Evolutionary conservation across 129 eudicot species (phyloP).

Genomic region (Centella asiatica): DNA sequence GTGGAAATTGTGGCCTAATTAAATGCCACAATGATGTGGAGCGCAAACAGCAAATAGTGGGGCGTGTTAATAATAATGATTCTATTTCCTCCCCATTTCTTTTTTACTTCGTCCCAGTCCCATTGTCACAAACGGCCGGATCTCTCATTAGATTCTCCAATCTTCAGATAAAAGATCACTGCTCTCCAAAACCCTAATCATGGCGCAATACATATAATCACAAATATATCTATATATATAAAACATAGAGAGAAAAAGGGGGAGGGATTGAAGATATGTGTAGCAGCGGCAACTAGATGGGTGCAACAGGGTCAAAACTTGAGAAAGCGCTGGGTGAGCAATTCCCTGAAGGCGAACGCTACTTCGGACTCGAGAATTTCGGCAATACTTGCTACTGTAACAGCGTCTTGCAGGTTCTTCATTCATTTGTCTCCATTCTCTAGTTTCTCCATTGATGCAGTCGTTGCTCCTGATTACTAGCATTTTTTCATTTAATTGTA

Average conservation of each 20-base stretch:
- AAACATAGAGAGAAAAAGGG: slow-evolving; percentile 17
- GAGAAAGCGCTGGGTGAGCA: slow-evolving; percentile 98
- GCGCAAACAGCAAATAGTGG: too few relatives aligned
- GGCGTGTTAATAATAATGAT: too few relatives aligned
- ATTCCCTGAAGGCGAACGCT: slow-evolving; percentile 94
- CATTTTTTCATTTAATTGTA: not conserved
- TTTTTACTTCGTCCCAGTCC: not conserved
- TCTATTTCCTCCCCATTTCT: too few relatives aligned
- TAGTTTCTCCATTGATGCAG: not conserved
- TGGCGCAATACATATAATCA: not conserved
- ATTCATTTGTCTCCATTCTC: not conserved
- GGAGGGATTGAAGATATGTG: too few relatives aligned
- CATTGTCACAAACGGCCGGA: not conserved
- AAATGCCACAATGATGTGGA: too few relatives aligned
- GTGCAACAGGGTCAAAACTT: slow-evolving; percentile 89
- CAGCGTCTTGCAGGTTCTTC: slow-evolving; percentile 76
- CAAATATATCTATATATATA: not conserved
- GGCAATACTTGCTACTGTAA: slow-evolving; percentile 98
- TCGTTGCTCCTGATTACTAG: not conserved
- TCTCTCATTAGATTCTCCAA: not conserved
- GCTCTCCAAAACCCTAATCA: not conserved
- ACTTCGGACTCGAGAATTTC: slow-evolving; percentile 88
- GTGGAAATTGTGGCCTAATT: too few relatives aligned
- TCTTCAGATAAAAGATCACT: not conserved
- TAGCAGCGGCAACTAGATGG: slow-evolving; percentile 62